Base-by-base conservation (phyloP, 352 stramenopile species). In the Phytophthora macrochlamydospora region DNA sequence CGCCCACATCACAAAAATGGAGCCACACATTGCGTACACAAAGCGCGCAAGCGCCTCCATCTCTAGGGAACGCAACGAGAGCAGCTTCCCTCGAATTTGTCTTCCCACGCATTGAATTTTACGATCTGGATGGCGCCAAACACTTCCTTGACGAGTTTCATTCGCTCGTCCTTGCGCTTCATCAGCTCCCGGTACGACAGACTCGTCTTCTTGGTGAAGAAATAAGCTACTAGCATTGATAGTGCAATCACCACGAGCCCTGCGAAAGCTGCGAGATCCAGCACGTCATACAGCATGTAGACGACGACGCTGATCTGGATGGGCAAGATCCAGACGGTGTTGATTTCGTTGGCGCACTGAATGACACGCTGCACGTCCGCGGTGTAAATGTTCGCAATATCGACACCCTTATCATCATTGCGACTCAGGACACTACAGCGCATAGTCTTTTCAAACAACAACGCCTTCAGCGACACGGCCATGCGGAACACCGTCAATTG, bases 41-140 rank as follows among this genome's bases (percentile, higher is more conserved):
- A 58, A 62, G 61, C 52, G 28, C 54, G 40, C 56, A 92, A 87
- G 73, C 78, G 97, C 14, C 74, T 79, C 69, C 38, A 95, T 93
- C 70, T 97, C 96, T 61, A 94, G 83, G 9, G 79, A 63, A 13
- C 92, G 76, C 7, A 93, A 43, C 37, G 65, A 38, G 29, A 69
- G 56, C 24, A 98, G 82, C 60, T 95, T 83, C 13, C 83, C 28
- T 74, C 66, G 73, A 97, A 97, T 4, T 87, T 84, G 24, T 43
- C 37, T 57, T 98, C 93, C 89, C 90, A 98, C 2, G 82, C 88
- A 63, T 98, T 97, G 0, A 98, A 67, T 67, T 99, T 99, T 73
- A 99, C 92, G 48, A 98, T 88, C 71, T 98, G 93, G 64, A 98
- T 98, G 13, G 90, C 84, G n/a, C 81, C 69, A 33, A 98, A 79